Conservation (phyloP, 2,329 filamentous ascomycete genomes). For the Phialocephala subalpina region DNA sequence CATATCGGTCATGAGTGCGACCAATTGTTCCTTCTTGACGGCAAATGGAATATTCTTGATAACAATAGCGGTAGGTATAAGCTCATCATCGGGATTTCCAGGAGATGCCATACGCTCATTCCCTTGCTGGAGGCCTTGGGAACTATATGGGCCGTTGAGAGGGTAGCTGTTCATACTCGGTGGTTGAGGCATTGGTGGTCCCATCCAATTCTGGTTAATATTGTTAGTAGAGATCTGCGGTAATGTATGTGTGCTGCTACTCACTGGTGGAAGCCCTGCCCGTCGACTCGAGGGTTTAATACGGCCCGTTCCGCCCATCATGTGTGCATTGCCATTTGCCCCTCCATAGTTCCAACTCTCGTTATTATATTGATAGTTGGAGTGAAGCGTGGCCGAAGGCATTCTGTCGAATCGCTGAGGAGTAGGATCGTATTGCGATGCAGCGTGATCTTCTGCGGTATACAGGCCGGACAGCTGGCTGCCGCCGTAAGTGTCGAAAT, state of each 20-base stretch:
- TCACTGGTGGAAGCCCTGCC: conserved; percentile 76
- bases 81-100: conserved; percentile 66
- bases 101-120: conserved; percentile 27
- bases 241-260: conserved; percentile 46
- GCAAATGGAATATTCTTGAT: conserved; percentile 99
- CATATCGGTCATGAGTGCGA: conserved; percentile 92
- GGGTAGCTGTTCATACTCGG: conserved; percentile 51
- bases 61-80: conserved; percentile 97
- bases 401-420: conserved; percentile 38
- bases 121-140: conserved; percentile 22
- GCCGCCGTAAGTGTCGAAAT: conserved; percentile 74
- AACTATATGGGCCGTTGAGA: conserved; percentile 46
- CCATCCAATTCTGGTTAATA: conserved; percentile 65
- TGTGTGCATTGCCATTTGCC: conserved; percentile 64
- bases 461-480: conserved; percentile 67
- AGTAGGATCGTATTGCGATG: conserved; percentile 58
- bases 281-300: conserved; percentile 62
- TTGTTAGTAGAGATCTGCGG: conserved; percentile 34
- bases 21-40: conserved; percentile 94
- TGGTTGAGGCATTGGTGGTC: conserved; percentile 55
- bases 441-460: conserved; percentile 67
- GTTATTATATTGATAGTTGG: conserved; percentile 75
- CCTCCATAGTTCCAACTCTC: conserved; percentile 82
- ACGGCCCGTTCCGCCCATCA: conserved; percentile 69
- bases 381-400: conserved; percentile 43